phyloP scores from a whole-genome alignment of 768 basidiomycete species.

The Boletus insuetus region DNA sequence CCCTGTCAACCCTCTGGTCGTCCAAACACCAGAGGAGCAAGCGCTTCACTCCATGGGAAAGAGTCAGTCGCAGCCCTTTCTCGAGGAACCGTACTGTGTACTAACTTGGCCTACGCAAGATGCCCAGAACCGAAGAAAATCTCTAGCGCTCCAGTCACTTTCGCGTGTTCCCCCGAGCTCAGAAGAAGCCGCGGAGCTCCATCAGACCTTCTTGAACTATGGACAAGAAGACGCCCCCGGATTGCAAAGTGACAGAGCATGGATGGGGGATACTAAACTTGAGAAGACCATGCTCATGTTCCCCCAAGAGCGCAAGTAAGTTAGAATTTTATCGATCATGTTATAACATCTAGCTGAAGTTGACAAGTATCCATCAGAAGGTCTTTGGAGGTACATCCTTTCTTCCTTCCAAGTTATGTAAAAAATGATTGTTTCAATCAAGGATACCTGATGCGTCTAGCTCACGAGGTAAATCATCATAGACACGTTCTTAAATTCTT shows the following conservation, averaged over 20 bases:
- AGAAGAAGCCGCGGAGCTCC: constrained; percentile 63
- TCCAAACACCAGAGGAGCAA: constrained; percentile 61
- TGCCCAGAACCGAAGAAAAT: constrained; percentile 57
- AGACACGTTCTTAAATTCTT: neutral
- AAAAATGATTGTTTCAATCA: neutral
- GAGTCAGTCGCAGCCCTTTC: constrained; percentile 38
- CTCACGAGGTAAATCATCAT: constrained; percentile 54
- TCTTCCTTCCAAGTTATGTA: neutral
- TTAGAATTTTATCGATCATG: constrained; percentile 1
- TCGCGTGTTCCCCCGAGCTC: constrained; percentile 73
- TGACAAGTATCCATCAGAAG: constrained; percentile 69
- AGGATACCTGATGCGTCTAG: constrained; percentile 61
- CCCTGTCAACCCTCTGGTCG: constrained; percentile 59
- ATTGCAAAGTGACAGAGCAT: constrained; percentile 47
- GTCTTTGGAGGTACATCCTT: constrained; percentile 64
- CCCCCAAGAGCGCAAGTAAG: constrained; percentile 81
- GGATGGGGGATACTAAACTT: constrained; percentile 72
- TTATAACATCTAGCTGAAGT: neutral
- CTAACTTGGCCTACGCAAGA: constrained; percentile 35
- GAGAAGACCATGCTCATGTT: constrained; percentile 78
- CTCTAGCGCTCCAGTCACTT: constrained; percentile 55
- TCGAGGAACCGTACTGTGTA: neutral
- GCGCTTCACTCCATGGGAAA: constrained; percentile 64
- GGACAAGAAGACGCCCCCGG: constrained; percentile 39
- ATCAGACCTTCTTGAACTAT: constrained; percentile 64